Percentiles rank a stretch among this genome's conserved stretches.
These are phyloP conservation scores for Monascus purpureus DNA, from an alignment of 495 filamentous ascomycete genomes.

Conservation along the genomic window DNA sequence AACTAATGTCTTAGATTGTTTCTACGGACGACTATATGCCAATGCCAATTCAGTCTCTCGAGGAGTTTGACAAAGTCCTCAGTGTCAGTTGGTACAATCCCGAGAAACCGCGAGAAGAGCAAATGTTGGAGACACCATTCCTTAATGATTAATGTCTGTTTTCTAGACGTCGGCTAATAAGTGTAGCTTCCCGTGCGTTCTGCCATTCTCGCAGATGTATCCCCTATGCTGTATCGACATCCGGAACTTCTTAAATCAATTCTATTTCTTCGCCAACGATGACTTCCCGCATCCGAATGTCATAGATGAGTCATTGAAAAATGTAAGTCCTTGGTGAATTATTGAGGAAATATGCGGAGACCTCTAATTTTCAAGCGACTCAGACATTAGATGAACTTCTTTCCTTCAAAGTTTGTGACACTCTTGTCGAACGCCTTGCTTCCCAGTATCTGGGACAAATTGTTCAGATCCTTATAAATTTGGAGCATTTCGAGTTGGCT, in stretches of 20 bases:
- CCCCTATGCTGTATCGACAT: constrained; percentile 96
- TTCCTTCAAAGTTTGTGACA: constrained; percentile 76
- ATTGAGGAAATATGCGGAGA: no score
- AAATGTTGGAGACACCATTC: constrained; percentile 41
- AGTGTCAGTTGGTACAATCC: constrained; percentile 87
- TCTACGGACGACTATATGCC: constrained; percentile 98
- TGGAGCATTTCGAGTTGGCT: constrained; percentile 91
- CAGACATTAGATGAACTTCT: constrained; percentile 80
- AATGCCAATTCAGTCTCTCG: constrained; percentile 80
- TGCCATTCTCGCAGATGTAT: constrained; percentile 99
- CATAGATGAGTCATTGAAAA: constrained; percentile 78
- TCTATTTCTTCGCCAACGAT: constrained; percentile 90
- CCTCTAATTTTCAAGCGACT: no score
- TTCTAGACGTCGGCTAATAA: constrained; percentile 4
- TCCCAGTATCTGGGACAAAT: constrained; percentile 95
- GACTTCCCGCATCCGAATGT: constrained; percentile 77
- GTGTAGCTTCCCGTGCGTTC: constrained; percentile 68
- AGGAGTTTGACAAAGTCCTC: constrained; percentile 90
- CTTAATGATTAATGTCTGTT: background rate
- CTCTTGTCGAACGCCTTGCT: constrained; percentile 72
- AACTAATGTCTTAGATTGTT: constrained; percentile 49
- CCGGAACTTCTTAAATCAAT: constrained; percentile 88
- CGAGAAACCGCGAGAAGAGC: constrained; percentile 58
- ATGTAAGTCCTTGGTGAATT: constrained; percentile 27
- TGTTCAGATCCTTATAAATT: constrained; percentile 93